Conservation (phyloP, 2,329 filamentous ascomycete species). For the Claviceps africana region DNA sequence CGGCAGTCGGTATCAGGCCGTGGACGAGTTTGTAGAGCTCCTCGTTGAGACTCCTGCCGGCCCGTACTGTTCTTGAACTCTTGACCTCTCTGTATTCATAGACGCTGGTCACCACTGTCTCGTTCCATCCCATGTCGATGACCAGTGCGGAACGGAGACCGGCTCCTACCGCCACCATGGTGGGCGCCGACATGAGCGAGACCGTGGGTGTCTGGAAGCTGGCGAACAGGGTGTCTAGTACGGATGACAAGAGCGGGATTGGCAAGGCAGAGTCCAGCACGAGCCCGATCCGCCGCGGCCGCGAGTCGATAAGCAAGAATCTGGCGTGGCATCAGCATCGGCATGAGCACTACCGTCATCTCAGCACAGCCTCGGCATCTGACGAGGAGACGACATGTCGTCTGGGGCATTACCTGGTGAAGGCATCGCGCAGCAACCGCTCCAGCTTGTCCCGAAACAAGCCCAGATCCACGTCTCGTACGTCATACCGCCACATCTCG, state of each 20-base stretch:
- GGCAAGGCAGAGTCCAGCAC: slow-evolving; percentile 67
- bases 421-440: slow-evolving; percentile 64
- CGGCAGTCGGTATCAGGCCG: slow-evolving; percentile 13
- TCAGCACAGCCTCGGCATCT: neutral
- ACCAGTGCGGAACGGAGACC: slow-evolving; percentile 77
- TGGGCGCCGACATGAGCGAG: slow-evolving; percentile 64
- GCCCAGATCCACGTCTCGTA: slow-evolving; percentile 59
- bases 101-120: slow-evolving; percentile 71
- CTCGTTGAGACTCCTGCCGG: slow-evolving; percentile 56
- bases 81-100: slow-evolving; percentile 82
- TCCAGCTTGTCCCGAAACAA: slow-evolving; percentile 81
- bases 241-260: slow-evolving; percentile 59
- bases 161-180: slow-evolving; percentile 62
- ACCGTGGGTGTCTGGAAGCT: slow-evolving; percentile 69
- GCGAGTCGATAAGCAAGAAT: slow-evolving; percentile 57
- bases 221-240: slow-evolving; percentile 66
- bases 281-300: slow-evolving; percentile 59
- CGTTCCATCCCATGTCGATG: slow-evolving; percentile 83
- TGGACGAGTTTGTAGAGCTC: slow-evolving; percentile 52
- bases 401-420: slow-evolving; percentile 49
- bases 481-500: slow-evolving; percentile 68
- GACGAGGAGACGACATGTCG: neutral
- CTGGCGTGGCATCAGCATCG: slow-evolving; percentile 21
- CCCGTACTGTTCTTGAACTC: slow-evolving; percentile 56
- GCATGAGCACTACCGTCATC: too few relatives aligned